Evolutionary conservation across 345 rosid species (phyloP).

Genomic region (Excoecaria agallocha): DNA sequence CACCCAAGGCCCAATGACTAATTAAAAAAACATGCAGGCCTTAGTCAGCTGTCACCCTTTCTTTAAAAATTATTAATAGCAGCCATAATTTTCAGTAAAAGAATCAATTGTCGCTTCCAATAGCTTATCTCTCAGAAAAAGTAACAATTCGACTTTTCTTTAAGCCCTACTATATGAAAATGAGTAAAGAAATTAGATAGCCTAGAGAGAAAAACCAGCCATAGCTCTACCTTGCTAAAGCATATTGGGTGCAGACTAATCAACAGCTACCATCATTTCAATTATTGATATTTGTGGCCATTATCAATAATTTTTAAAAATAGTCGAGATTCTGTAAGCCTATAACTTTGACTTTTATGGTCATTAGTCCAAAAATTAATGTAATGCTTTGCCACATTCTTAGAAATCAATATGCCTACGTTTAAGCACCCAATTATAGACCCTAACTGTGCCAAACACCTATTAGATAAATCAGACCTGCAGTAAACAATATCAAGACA

Average conservation of each 20-base stretch:
- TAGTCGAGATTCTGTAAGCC: neutral
- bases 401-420: neutral
- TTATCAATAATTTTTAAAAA: neutral
- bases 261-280: neutral
- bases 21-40: neutral
- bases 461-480: neutral
- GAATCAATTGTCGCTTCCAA: neutral
- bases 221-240: neutral
- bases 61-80: neutral
- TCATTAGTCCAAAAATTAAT: neutral
- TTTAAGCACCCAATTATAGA: neutral
- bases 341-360: neutral
- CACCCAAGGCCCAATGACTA: neutral
- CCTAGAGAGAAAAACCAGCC: neutral
- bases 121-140: neutral
- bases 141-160: neutral
- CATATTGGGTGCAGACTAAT: neutral
- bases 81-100: neutral
- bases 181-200: neutral
- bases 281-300: neutral
- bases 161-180: neutral
- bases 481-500: neutral
- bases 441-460: neutral
- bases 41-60: neutral
- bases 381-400: neutral